phyloP scores from a whole-genome alignment of 208 protist species.

The Wallacemonas sp. region DNA sequence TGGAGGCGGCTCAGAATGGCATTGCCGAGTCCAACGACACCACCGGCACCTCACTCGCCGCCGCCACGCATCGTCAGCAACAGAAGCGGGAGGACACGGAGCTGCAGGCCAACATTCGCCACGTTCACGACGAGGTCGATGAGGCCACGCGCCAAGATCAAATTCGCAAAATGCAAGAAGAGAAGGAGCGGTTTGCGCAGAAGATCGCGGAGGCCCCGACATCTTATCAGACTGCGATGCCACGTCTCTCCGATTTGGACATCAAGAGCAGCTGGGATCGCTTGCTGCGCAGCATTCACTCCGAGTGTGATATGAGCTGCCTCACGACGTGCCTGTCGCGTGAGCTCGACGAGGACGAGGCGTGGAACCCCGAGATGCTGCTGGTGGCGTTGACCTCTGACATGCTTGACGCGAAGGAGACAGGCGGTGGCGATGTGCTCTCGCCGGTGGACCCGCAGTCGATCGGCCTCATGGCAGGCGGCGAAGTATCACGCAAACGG shows the following conservation, averaged over 20 bases:
- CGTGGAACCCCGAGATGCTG: slow-evolving; percentile 90
- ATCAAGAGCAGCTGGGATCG: slow-evolving; percentile 68
- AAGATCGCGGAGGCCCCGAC: slow-evolving; percentile 68
- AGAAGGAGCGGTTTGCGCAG: slow-evolving; percentile 53
- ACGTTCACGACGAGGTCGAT: slow-evolving; percentile 52
- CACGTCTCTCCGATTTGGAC: slow-evolving; percentile 72
- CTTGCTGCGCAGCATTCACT: slow-evolving; percentile 60
- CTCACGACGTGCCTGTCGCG: slow-evolving; percentile 76
- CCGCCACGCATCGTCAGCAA: slow-evolving; percentile 13
- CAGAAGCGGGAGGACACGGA: slow-evolving; percentile 29
- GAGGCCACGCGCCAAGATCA: slow-evolving; percentile 31
- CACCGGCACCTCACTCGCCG: slow-evolving; percentile 3
- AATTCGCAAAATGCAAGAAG: slow-evolving; percentile 25
- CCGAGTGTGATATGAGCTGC: slow-evolving; percentile 81
- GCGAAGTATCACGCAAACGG: slow-evolving; percentile 47
- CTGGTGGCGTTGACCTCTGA: slow-evolving; percentile 89
- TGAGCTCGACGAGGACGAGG: slow-evolving; percentile 83
- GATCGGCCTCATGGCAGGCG: slow-evolving; percentile 50
- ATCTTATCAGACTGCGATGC: slow-evolving; percentile 69
- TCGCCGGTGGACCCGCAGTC: slow-evolving; percentile 30
- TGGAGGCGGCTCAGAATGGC: too few species aligned
- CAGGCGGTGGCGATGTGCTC: slow-evolving; percentile 27
- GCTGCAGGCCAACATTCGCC: slow-evolving; percentile 38
- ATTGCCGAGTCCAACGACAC: not conserved
- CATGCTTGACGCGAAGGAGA: slow-evolving; percentile 71